phyloP scores from a whole-genome alignment of 73 alveolate species.

The Uronychia setigera region DNA sequence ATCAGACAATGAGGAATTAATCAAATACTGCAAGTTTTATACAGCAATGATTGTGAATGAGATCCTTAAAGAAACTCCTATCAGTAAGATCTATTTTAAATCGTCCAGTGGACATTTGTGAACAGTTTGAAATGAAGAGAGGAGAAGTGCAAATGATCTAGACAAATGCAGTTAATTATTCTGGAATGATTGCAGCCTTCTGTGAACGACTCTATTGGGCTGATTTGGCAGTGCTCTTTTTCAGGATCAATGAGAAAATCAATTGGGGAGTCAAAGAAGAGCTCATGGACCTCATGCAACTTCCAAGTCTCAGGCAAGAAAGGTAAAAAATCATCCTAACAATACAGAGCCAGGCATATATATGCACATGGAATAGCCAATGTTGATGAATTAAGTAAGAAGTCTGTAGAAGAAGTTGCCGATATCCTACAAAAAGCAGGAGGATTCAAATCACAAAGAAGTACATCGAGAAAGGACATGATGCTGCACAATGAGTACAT shows the following conservation, averaged over 20 bases:
- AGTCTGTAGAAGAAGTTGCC: background rate
- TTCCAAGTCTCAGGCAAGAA: slow-evolving; percentile 57
- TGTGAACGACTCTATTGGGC: slow-evolving; percentile 71
- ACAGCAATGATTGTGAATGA: slow-evolving; percentile 61
- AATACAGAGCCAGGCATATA: slow-evolving; percentile 21
- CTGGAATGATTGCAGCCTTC: slow-evolving; percentile 64
- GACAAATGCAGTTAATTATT: slow-evolving; percentile 43
- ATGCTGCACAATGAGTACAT: slow-evolving; percentile 21
- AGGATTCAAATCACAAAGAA: slow-evolving; percentile 28
- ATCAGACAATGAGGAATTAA: slow-evolving; percentile 16
- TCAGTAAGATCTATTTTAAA: background rate
- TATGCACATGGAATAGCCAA: slow-evolving; percentile 31
- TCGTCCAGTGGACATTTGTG: slow-evolving; percentile 30
- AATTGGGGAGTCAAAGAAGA: slow-evolving; percentile 67
- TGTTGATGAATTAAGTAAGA: background rate
- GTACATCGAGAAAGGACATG: slow-evolving; percentile 21
- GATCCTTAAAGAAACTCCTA: slow-evolving; percentile 64
- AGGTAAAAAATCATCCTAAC: slow-evolving; percentile 1
- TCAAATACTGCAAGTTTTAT: slow-evolving; percentile 50
- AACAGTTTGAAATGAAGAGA: slow-evolving; percentile 17
- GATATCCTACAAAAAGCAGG: slow-evolving; percentile 32
- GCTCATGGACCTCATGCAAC: slow-evolving; percentile 57
- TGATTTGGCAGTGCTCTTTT: slow-evolving; percentile 56
- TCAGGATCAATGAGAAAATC: slow-evolving; percentile 60
- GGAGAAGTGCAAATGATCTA: slow-evolving; percentile 55